Conservation (phyloP, 2,329 filamentous ascomycete genomes). For the Fusarium torreyae region DNA sequence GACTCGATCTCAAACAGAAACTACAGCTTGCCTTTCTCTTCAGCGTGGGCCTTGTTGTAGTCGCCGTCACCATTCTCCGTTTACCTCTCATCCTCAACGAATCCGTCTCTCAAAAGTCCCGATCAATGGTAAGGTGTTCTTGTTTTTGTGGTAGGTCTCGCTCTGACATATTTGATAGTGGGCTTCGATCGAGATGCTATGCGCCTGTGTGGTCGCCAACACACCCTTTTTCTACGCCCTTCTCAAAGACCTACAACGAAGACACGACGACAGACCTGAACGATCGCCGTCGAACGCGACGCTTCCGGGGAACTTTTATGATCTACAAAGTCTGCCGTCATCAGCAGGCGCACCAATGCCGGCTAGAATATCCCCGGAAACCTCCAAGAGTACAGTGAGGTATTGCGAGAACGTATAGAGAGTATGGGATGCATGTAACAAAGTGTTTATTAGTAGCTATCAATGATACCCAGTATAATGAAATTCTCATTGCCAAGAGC, state of each 20-base stretch:
- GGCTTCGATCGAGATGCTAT: slow-evolving; percentile 54
- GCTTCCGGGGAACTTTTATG: slow-evolving; percentile 22
- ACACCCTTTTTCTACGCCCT: slow-evolving; percentile 52
- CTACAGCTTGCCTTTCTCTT: slow-evolving; percentile 48
- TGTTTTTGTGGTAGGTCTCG: accelerated
- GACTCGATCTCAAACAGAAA: slow-evolving; percentile 38
- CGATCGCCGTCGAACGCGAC: slow-evolving; percentile 30
- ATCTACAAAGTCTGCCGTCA: slow-evolving; percentile 34
- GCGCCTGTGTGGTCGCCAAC: slow-evolving; percentile 53
- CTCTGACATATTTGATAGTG: slow-evolving; percentile 38
- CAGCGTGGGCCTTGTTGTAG: slow-evolving; percentile 48
- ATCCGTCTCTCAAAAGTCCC: slow-evolving; percentile 50
- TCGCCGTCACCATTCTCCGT: slow-evolving; percentile 51
- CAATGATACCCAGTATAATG: slow-evolving; percentile 26
- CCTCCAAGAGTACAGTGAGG: slow-evolving; percentile 16
- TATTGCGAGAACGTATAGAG: slow-evolving; percentile 17
- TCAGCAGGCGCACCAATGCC: slow-evolving; percentile 6
- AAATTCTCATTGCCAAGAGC: too few relatives aligned
- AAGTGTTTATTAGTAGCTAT: background rate
- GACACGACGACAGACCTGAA: slow-evolving; percentile 43
- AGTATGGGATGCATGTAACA: background rate
- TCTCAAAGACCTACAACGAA: slow-evolving; percentile 47
- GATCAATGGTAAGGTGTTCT: slow-evolving; percentile 46
- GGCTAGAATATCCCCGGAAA: background rate
- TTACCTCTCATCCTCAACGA: slow-evolving; percentile 51